Evolutionary conservation across 208 protist genomes (phyloP).

Genomic region (Trypanosomatidae sp.): DNA sequence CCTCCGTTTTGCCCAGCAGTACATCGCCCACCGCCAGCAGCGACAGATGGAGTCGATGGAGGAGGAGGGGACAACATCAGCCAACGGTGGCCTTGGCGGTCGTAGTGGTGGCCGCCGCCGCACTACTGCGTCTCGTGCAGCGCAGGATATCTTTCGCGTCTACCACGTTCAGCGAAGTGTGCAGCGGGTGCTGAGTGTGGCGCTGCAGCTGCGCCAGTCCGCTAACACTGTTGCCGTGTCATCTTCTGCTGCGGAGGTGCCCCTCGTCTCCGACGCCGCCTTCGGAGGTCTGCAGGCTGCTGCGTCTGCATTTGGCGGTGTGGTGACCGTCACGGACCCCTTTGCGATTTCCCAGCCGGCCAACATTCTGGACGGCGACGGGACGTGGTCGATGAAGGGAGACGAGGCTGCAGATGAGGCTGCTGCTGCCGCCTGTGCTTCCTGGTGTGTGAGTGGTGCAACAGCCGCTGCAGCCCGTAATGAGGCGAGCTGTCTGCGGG

Average conservation of each 20-base stretch:
- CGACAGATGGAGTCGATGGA: slow-evolving; percentile 39
- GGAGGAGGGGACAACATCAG: slow-evolving; percentile 11
- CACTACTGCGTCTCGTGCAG: too few relatives aligned
- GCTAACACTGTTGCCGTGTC: not conserved
- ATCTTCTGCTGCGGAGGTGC: not conserved
- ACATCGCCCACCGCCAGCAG: slow-evolving; percentile 56
- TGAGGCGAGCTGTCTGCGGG: too few relatives aligned
- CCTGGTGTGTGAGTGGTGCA: too few relatives aligned
- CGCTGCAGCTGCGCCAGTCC: slow-evolving; percentile 18
- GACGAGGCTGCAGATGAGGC: too few relatives aligned
- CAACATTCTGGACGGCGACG: too few relatives aligned
- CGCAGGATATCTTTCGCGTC: slow-evolving; percentile 43
- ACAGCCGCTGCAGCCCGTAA: too few relatives aligned
- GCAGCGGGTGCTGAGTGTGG: slow-evolving; percentile 60
- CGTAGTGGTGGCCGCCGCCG: slow-evolving; percentile 2
- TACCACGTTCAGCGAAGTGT: slow-evolving; percentile 51
- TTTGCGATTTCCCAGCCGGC: too few relatives aligned
- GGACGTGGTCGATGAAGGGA: not conserved
- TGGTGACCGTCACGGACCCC: too few relatives aligned
- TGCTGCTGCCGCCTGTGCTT: too few relatives aligned
- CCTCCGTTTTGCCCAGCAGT: slow-evolving; percentile 47
- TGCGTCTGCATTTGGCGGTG: slow-evolving; percentile 37
- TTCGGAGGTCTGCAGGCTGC: slow-evolving; percentile 34
- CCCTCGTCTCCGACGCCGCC: slow-evolving; percentile 12
- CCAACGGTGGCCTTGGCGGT: not conserved